Evolutionary conservation across 2,329 filamentous ascomycete genomes (phyloP).

Genomic region (Tympanopsis confertula): DNA sequence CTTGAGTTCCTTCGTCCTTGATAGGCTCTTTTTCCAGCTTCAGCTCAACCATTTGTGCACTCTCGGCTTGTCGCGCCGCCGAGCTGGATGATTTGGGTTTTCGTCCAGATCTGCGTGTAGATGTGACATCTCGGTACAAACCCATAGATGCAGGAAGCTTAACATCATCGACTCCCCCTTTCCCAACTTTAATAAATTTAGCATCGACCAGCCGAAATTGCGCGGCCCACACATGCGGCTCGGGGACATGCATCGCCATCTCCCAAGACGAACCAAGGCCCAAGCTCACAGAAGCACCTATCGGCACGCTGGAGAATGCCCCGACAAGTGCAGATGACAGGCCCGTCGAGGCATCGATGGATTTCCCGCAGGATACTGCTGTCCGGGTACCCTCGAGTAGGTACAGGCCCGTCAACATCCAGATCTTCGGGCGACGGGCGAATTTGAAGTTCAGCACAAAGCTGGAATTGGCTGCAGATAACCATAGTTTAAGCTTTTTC

Average conservation of each 20-base stretch:
- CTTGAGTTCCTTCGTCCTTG: neutral
- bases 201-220: conserved; percentile 12
- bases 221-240: conserved; percentile 14
- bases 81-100: too few relatives aligned
- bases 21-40: neutral
- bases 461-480: conserved; percentile 11
- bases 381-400: conserved; percentile 9
- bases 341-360: conserved; percentile 7
- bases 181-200: conserved; percentile 6
- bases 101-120: too few relatives aligned
- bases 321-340: conserved; percentile 9
- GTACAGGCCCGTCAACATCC: conserved; percentile 12
- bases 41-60: neutral
- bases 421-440: conserved; percentile 12
- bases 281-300: conserved; percentile 11
- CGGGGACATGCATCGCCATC: conserved; percentile 10
- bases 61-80: neutral
- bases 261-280: conserved; percentile 10
- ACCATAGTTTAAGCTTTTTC: conserved; percentile 8
- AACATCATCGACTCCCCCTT: conserved; percentile 3
- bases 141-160: conserved; percentile 5
- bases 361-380: conserved; percentile 7
- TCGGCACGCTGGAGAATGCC: conserved; percentile 10
- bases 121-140: conserved; percentile 12
- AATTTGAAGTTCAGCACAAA: conserved; percentile 12